phyloP scores from a whole-genome alignment of 768 basidiomycete genomes.

The Tylopilus balloui region DNA sequence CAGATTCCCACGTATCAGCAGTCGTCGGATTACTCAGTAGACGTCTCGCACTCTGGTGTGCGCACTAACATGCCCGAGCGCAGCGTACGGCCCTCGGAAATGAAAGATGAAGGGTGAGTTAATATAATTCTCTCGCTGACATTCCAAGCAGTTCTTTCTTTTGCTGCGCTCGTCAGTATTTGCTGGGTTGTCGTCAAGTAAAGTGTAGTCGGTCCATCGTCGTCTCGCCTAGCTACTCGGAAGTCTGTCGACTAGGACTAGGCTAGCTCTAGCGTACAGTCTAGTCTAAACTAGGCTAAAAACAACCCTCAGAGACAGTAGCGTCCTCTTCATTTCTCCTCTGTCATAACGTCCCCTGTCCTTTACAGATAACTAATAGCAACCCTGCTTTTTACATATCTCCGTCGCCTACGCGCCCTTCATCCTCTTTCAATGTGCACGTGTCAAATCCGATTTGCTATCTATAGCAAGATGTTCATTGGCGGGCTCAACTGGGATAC shows the following conservation, averaged over 20 bases:
- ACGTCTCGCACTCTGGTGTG: constrained; percentile 32
- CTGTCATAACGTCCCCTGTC: constrained; percentile 59
- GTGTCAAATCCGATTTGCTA: constrained; percentile 22
- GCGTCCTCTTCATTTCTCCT: constrained; percentile 58
- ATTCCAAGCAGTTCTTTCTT: constrained; percentile 2
- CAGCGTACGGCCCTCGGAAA: constrained; percentile 78
- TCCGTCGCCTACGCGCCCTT: constrained; percentile 24
- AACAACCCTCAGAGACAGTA: constrained; percentile 60
- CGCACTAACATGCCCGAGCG: constrained; percentile 49
- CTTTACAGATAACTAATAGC: constrained; percentile 78
- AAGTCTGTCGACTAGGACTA: constrained; percentile 61
- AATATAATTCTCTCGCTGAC: constrained; percentile 7
- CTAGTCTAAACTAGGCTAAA: constrained; percentile 83
- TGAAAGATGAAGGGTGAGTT: constrained; percentile 99
- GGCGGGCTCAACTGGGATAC: constrained; percentile 99
- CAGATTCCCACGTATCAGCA: constrained; percentile 80
- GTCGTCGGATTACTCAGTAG: constrained; percentile 49
- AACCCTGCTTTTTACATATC: constrained; percentile 44
- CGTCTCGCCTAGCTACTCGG: constrained; percentile 41
- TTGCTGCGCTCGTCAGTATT: constrained; percentile 20
- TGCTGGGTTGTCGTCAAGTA: constrained; percentile 28
- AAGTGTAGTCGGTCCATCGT: constrained; percentile 42
- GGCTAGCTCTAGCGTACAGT: constrained; percentile 74
- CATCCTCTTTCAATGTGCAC: constrained; percentile 25
- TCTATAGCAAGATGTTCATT: constrained; percentile 98